Evolutionary conservation across 768 basidiomycete species (phyloP), one percentile per base, ranked within the genome.

Genomic region (Suillus clintonianus): DNA sequence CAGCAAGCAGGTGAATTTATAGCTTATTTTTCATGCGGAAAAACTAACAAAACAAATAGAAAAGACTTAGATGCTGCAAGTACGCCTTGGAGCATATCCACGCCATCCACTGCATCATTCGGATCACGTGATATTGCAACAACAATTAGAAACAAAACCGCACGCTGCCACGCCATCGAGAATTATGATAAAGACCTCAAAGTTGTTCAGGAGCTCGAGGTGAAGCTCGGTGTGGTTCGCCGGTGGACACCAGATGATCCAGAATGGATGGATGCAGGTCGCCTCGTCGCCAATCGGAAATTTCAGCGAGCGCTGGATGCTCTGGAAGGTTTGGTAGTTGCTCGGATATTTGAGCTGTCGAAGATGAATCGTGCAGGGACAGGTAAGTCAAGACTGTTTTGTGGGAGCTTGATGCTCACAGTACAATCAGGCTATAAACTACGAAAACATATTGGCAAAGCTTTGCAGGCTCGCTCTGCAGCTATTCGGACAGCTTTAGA

Each of bases 331-430:
- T 50, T 72, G 2, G 61, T 70, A 17, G 61, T 72, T 3, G 14
- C 41, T 9, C 68, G 60, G 17, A 51, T 72, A 22, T 70, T 70
- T 47, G 70, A 71, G 64, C 64, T 71, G 5, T 61, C 64, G 14
- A 71, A 71, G 60, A 59, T 63, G 43, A 68, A 68, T 53, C n/a
- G 53, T 36, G 62, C 62, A 3, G 62, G 48, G 2, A 77, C 72
- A 3, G 73, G 78, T 78, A 59, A 45, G 74, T 65, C 41, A n/a
- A n/a, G n/a, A n/a, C n/a, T n/a, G n/a, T n/a, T n/a, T n/a, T n/a
- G n/a, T n/a, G n/a, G n/a, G n/a, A n/a, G n/a, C 4, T 43, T n/a
- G 10, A 63, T 47, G n/a, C n/a, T n/a, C n/a, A n/a, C n/a, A n/a
- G n/a, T n/a, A n/a, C n/a, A n/a, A n/a, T 8, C 6, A 48, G 45